Evolutionary conservation across 2,329 filamentous ascomycete species (phyloP), one percentile per base, ranked within the genome.

Genomic region (Sporothrix mexicana): DNA sequence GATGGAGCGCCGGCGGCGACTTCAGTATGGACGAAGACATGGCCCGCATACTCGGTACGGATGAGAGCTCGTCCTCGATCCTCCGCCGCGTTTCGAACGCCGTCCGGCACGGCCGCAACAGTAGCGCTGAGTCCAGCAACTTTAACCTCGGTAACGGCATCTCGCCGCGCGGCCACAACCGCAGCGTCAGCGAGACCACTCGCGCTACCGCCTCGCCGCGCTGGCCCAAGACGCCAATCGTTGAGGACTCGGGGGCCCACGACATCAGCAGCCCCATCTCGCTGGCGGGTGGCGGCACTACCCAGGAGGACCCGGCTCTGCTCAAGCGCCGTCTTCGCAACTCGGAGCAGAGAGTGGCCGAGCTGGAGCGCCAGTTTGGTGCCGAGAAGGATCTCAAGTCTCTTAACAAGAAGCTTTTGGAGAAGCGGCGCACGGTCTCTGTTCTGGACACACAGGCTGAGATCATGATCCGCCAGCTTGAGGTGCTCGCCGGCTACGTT

Each of bases 1-100:
- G 91, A 78, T 93, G 88, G 88, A 97, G 92, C 81, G 87, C 88
- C 59, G 93, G 93, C 70, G 93, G 91, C 71, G 94, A 97, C 76
- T 96, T 98, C 79, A 96, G 92, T 74, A 90, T 97, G 91, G 95
- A 98, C 76, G 95, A 98, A 81, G 96, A 98, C 79, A 94, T 98
- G 89, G 92, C 93, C 71, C 91, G 95, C 73, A 95, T 98, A 73
- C 85, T 97, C 74, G 92, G 90, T 55, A 91, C 89, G 23, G 93
- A 95, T 74, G 93, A 94, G 79, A 86, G 87, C 59, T 91, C 90
- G 45, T 91, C 93, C 36, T 95, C 93, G 0, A 92, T 98, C 74
- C 85, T 98, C 75, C 92, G 93, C 73, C 90, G 94, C 70, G 93
- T 98, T 55, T 98, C 96, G 8, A 97, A 97, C 79, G 95, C 93